Conservation (phyloP, 2,329 filamentous ascomycete genomes). For the Furcasterigmium sp. region DNA sequence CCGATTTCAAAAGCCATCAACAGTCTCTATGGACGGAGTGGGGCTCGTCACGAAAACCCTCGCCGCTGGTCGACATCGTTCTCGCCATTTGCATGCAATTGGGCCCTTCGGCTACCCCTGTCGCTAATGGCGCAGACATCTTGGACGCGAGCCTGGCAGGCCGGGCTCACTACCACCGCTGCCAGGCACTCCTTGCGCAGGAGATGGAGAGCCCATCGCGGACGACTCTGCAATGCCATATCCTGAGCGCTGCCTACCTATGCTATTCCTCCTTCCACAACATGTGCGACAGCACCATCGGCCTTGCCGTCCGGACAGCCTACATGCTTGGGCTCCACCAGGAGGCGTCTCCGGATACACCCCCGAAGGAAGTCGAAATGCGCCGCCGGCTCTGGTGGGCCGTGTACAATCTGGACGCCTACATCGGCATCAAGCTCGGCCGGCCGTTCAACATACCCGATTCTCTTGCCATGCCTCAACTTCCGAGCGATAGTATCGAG, state of each 20-base stretch:
- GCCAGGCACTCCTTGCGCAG: slow-evolving; percentile 32
- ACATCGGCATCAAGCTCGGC: slow-evolving; percentile 39
- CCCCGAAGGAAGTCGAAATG: slow-evolving; percentile 30
- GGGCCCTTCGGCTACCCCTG: slow-evolving; percentile 27
- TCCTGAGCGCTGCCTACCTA: slow-evolving; percentile 39
- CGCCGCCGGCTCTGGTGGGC: slow-evolving; percentile 48
- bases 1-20: slow-evolving; percentile 37
- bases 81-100: slow-evolving; percentile 47
- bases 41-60: slow-evolving; percentile 29
- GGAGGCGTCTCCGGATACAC: slow-evolving; percentile 31
- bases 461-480: background rate
- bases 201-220: slow-evolving; percentile 42
- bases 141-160: too few relatives aligned
- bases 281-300: slow-evolving; percentile 34
- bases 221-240: slow-evolving; percentile 40
- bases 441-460: slow-evolving; percentile 26
- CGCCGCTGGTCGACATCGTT: slow-evolving; percentile 46
- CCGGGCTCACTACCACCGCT: slow-evolving; percentile 39
- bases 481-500: too few relatives aligned
- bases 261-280: slow-evolving; percentile 43
- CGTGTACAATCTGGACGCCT: slow-evolving; percentile 42
- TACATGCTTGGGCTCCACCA: slow-evolving; percentile 42
- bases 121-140: too few relatives aligned
- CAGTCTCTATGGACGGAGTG: slow-evolving; percentile 28
- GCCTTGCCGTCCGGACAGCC: slow-evolving; percentile 36